phyloP scores from a whole-genome alignment of 805 yeast species.

The Saccharomycopsis fermentans region DNA sequence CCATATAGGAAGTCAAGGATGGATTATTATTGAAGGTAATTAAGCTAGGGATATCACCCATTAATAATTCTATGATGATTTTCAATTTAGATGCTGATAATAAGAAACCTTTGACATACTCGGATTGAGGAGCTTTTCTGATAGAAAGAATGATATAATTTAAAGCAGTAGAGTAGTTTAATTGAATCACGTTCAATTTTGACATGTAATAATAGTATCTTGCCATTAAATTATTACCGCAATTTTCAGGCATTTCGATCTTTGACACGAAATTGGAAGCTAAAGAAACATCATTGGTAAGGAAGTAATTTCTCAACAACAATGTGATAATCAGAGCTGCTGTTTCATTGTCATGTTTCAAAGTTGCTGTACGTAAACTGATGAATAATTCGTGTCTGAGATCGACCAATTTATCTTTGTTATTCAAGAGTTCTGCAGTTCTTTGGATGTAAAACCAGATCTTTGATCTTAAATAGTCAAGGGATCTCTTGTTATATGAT shows the following conservation, averaged over 20 bases:
- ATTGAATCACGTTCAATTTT: slow-evolving; percentile 82
- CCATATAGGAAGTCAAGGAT: slow-evolving; percentile 70
- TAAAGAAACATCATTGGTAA: slow-evolving; percentile 70
- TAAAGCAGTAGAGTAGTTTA: slow-evolving; percentile 83
- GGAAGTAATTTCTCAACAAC: slow-evolving; percentile 68
- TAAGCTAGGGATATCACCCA: slow-evolving; percentile 95
- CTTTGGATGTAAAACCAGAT: slow-evolving; percentile 87
- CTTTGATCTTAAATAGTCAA: slow-evolving; percentile 82
- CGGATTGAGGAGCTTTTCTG: slow-evolving; percentile 91
- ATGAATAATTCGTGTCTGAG: slow-evolving; percentile 61
- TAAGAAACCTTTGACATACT: slow-evolving; percentile 73
- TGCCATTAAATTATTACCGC: slow-evolving; percentile 81
- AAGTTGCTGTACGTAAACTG: slow-evolving; percentile 76
- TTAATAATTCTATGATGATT: slow-evolving; percentile 80
- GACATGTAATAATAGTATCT: slow-evolving; percentile 88
- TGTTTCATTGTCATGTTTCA: slow-evolving; percentile 88
- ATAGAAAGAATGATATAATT: slow-evolving; percentile 90
- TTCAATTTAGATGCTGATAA: slow-evolving; percentile 84
- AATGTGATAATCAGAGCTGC: slow-evolving; percentile 82
- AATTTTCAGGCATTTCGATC: slow-evolving; percentile 76
- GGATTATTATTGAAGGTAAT: slow-evolving; percentile 56
- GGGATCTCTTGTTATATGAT: slow-evolving; percentile 64
- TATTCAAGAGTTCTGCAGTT: slow-evolving; percentile 51
- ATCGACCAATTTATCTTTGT: slow-evolving; percentile 35
- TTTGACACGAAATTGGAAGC: slow-evolving; percentile 87